phyloP scores from a whole-genome alignment of 1,284 basidiomycete genomes.

The Sphaerobolus stellatus region DNA sequence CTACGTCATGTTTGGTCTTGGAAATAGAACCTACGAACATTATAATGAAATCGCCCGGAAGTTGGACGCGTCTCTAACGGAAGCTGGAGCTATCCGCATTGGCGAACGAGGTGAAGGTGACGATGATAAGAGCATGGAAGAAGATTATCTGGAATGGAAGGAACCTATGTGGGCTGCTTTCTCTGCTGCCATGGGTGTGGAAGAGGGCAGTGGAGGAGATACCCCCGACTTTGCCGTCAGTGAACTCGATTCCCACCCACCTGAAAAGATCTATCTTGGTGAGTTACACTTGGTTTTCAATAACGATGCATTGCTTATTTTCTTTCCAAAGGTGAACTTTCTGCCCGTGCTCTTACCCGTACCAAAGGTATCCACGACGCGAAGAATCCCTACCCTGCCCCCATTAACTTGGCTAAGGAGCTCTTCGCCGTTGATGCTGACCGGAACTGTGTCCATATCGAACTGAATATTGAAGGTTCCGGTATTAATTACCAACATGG shows the following conservation, averaged over 20 bases:
- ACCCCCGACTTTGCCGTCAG: slow-evolving; percentile 92
- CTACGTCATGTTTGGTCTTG: slow-evolving; percentile 94
- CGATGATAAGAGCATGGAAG: slow-evolving; percentile 99
- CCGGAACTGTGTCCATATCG: slow-evolving; percentile 94
- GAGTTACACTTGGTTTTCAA: slow-evolving; percentile 26
- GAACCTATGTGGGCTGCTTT: slow-evolving; percentile 95
- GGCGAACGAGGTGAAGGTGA: slow-evolving; percentile 95
- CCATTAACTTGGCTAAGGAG: slow-evolving; percentile 76
- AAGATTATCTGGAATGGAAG: slow-evolving; percentile 99
- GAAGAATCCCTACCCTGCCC: slow-evolving; percentile 94
- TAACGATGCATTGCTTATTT: slow-evolving; percentile 3
- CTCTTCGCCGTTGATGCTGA: slow-evolving; percentile 77
- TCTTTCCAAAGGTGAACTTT: slow-evolving; percentile 68
- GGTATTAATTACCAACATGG: slow-evolving; percentile 99
- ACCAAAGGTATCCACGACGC: slow-evolving; percentile 94
- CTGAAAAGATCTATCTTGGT: slow-evolving; percentile 91
- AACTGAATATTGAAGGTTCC: slow-evolving; percentile 92
- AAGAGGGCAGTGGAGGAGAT: slow-evolving; percentile 95
- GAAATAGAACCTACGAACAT: slow-evolving; percentile 95
- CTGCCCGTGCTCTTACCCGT: slow-evolving; percentile 84
- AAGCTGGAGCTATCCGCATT: slow-evolving; percentile 85
- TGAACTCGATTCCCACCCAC: slow-evolving; percentile 71
- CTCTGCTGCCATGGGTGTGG: slow-evolving; percentile 77
- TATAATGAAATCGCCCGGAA: slow-evolving; percentile 89
- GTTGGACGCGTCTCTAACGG: slow-evolving; percentile 72